Conservation (phyloP, 1,284 basidiomycete genomes). For the Neotropicomus parvogracilis region DNA sequence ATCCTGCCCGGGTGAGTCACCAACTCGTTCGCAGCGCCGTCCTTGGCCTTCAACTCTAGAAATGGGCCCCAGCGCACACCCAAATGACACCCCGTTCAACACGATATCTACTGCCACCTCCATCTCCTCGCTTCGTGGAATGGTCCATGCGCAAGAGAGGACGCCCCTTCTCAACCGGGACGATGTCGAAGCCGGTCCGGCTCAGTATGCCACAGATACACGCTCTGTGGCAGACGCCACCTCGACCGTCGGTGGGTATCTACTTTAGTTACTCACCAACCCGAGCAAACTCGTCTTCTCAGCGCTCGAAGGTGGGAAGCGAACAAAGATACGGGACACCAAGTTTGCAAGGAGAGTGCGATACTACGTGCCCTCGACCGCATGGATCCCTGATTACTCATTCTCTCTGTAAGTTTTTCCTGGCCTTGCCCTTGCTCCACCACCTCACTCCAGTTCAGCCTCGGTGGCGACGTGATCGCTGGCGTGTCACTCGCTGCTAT, state of each 20-base stretch:
- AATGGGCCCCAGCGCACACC: slow-evolving; percentile 15
- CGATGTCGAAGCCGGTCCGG: slow-evolving; percentile 28
- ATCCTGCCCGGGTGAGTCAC: neutral
- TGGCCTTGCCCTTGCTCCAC: neutral
- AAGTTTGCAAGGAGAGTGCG: slow-evolving; percentile 37
- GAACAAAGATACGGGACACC: slow-evolving; percentile 22
- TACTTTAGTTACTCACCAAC: neutral
- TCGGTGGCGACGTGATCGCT: slow-evolving; percentile 79
- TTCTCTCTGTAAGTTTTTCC: slow-evolving; percentile 56
- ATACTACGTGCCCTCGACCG: slow-evolving; percentile 69
- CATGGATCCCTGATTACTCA: slow-evolving; percentile 85
- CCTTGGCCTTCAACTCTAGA: neutral
- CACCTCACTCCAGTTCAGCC: slow-evolving; percentile 39
- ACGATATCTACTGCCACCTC: slow-evolving; percentile 32
- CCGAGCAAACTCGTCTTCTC: neutral
- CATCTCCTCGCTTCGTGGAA: slow-evolving; percentile 26
- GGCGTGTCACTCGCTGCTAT: slow-evolving; percentile 87
- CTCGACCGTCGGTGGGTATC: slow-evolving; percentile 22
- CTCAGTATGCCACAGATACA: slow-evolving; percentile 19
- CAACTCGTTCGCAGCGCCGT: neutral
- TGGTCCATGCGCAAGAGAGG: slow-evolving; percentile 22
- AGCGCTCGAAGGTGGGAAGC: slow-evolving; percentile 19
- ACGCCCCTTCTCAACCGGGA: slow-evolving; percentile 22
- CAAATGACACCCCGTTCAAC: slow-evolving; percentile 15
- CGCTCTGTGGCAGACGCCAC: slow-evolving; percentile 14